Conservation (phyloP, 1,139 yeast genomes). For the Scheffersomyces cryptocercus region DNA sequence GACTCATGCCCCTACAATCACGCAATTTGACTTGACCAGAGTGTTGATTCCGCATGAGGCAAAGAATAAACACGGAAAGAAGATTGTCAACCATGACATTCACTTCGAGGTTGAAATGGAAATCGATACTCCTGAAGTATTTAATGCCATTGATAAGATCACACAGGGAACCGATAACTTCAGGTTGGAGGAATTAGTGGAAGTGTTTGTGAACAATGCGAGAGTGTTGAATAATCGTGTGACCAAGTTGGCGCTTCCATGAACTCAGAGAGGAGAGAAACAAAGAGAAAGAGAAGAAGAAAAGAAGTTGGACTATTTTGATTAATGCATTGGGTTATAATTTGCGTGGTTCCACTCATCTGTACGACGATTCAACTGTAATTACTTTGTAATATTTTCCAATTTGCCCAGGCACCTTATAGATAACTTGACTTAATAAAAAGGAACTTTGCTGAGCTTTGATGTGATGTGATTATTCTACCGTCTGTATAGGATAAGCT, state of each 20-base stretch:
- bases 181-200: conserved; percentile 69
- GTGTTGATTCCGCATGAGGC: conserved; percentile 52
- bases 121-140: conserved; percentile 62
- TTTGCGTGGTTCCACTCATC: no score
- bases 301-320: no score
- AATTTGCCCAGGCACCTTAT: no score
- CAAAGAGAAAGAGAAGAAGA: not conserved
- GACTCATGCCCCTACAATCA: conserved; percentile 66
- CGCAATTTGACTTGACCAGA: conserved; percentile 69
- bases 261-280: not conserved
- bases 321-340: no score
- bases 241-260: conserved; percentile 36
- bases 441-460: no score
- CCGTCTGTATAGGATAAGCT: no score
- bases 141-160: conserved; percentile 59
- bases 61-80: conserved; percentile 43
- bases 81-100: conserved; percentile 41
- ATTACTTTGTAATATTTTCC: no score
- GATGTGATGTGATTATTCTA: no score
- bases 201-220: conserved; percentile 72
- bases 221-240: conserved; percentile 49
- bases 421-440: no score
- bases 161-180: conserved; percentile 53
- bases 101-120: conserved; percentile 70
- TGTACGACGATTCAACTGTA: no score